Percentiles rank a stretch among this genome's conserved stretches.
Conservation (phyloP, 306 rosid species). For the Rosa rugosa region DNA sequence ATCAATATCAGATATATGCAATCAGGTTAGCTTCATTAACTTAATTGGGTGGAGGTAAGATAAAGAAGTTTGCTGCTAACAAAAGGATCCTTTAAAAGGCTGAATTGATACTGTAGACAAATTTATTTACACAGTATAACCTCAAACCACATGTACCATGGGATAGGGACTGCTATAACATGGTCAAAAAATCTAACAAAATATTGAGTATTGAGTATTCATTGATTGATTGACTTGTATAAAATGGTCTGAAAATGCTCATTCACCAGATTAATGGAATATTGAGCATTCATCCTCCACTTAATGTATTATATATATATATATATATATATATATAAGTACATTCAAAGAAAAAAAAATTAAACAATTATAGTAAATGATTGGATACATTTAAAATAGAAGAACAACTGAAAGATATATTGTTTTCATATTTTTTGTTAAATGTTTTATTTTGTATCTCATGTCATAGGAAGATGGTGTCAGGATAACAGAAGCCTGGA, state of each 20-base stretch:
- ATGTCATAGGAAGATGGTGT: background rate
- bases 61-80: background rate
- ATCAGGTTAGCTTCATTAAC: background rate
- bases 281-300: background rate
- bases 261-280: background rate
- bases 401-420: background rate
- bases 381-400: background rate
- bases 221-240: background rate
- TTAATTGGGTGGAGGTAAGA: background rate
- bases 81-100: background rate
- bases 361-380: background rate
- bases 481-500: background rate
- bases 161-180: background rate
- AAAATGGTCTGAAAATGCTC: background rate
- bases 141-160: background rate
- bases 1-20: constrained; percentile 9
- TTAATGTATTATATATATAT: background rate
- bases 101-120: background rate
- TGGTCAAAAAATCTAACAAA: background rate
- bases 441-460: background rate
- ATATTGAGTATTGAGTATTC: background rate
- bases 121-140: background rate
- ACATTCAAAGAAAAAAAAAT: background rate
- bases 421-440: background rate
- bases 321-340: background rate